Evolutionary conservation across 2,329 filamentous ascomycete genomes (phyloP).

Genomic region (Fusarium sp.): DNA sequence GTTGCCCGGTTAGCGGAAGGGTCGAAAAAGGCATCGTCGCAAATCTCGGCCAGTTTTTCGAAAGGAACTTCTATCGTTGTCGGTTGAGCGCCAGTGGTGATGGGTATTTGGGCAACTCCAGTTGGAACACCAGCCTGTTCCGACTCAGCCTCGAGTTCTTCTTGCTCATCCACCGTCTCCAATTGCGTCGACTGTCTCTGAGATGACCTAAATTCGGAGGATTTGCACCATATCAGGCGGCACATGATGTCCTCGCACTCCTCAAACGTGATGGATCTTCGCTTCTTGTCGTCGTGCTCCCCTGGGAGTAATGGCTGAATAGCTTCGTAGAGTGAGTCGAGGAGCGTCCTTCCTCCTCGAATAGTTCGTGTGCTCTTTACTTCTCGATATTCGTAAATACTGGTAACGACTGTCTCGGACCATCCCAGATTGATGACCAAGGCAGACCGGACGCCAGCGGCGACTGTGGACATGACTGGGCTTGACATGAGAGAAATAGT

Average conservation of each 20-base stretch:
- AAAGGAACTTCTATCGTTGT: slow-evolving; percentile 74
- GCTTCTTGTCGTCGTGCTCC: slow-evolving; percentile 46
- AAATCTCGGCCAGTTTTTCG: slow-evolving; percentile 75
- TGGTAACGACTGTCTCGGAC: slow-evolving; percentile 87
- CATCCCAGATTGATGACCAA: slow-evolving; percentile 92
- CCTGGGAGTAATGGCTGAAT: slow-evolving; percentile 54
- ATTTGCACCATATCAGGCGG: slow-evolving; percentile 80
- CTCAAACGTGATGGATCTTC: slow-evolving; percentile 70
- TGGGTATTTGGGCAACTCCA: slow-evolving; percentile 53
- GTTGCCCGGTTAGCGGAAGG: slow-evolving; percentile 60
- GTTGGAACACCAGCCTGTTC: slow-evolving; percentile 33
- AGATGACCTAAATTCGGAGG: slow-evolving; percentile 45
- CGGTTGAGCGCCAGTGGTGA: slow-evolving; percentile 60
- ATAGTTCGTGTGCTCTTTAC: slow-evolving; percentile 76
- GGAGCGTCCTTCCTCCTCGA: slow-evolving; percentile 78
- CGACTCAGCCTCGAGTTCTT: slow-evolving; percentile 58
- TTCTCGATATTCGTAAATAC: slow-evolving; percentile 90
- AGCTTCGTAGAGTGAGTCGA: slow-evolving; percentile 74
- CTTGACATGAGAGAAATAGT: slow-evolving; percentile 83
- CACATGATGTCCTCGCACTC: slow-evolving; percentile 84
- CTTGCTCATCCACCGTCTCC: slow-evolving; percentile 67
- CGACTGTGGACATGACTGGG: slow-evolving; percentile 78
- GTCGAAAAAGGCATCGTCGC: slow-evolving; percentile 80
- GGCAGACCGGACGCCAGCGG: slow-evolving; percentile 86
- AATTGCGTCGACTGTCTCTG: slow-evolving; percentile 52